Evolutionary conservation across 805 yeast genomes (phyloP).

Genomic region (Saccharomycopsis vini): DNA sequence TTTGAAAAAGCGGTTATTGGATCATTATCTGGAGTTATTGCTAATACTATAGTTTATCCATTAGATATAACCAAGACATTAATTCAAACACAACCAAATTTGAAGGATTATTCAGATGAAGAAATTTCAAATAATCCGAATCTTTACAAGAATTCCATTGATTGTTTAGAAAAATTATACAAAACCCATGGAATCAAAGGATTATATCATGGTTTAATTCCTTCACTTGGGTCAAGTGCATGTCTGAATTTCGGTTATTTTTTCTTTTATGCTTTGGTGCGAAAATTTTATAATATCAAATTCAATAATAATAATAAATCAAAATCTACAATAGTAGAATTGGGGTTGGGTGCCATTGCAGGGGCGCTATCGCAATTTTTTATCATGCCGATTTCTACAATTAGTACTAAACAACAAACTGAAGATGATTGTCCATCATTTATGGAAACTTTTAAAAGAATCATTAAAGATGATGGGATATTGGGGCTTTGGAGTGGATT

Average conservation of each 20-base stretch:
- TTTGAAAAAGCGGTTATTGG: conserved; percentile 77
- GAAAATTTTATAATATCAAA: conserved; percentile 41
- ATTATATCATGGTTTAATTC: conserved; percentile 62
- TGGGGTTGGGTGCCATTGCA: conserved; percentile 67
- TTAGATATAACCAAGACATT: conserved; percentile 69
- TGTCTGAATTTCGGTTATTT: conserved; percentile 76
- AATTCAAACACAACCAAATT: conserved; percentile 54
- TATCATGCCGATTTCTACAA: conserved; percentile 73
- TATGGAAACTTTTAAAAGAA: conserved; percentile 37
- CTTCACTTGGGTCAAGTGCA: conserved; percentile 62
- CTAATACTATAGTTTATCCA: conserved; percentile 74
- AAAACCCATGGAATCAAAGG: conserved; percentile 54
- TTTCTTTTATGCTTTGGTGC: conserved; percentile 76
- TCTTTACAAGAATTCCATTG: conserved; percentile 48
- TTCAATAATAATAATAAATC: conserved; percentile 28
- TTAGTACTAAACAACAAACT: conserved; percentile 62
- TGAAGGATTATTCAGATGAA: conserved; percentile 17
- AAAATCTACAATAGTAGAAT: conserved; percentile 55
- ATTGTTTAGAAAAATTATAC: conserved; percentile 53
- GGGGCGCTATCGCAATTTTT: conserved; percentile 76
- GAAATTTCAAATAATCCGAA: conserved; percentile 21
- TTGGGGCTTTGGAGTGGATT: conserved; percentile 77
- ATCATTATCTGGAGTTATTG: conserved; percentile 71
- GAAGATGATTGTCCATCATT: conserved; percentile 30
- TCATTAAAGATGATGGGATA: conserved; percentile 54